These are phyloP conservation scores for Mercurialis annua DNA, from an alignment of 345 rosid species.

Conservation along the genomic window DNA sequence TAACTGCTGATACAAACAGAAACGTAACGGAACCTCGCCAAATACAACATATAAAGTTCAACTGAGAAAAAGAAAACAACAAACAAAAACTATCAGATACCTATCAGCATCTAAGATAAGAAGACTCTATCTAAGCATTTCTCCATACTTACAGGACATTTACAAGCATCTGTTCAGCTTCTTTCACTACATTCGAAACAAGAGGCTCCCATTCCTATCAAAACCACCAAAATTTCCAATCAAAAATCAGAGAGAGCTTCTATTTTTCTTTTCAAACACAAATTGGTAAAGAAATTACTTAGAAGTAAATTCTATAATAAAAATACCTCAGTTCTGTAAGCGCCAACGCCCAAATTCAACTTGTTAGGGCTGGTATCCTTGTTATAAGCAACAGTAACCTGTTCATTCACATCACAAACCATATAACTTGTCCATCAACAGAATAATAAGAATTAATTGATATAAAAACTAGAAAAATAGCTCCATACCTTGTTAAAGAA, in stretches of 20 bases:
- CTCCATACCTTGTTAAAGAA: no score
- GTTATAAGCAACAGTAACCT: constrained; percentile 98
- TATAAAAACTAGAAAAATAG: no score
- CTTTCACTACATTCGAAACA: constrained; percentile 70
- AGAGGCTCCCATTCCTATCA: constrained; percentile 77
- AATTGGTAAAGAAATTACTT: not conserved
- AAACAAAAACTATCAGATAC: not conserved
- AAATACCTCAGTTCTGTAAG: constrained; percentile 87
- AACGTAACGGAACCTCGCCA: not conserved
- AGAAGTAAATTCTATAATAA: not conserved
- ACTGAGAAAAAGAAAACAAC: not conserved
- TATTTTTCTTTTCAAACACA: not conserved
- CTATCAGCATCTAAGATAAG: constrained; percentile 27
- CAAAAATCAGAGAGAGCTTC: no score
- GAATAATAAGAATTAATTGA: no score
- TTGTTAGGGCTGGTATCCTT: constrained; percentile 84
- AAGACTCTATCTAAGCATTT: no score
- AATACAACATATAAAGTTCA: not conserved
- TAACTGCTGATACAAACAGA: not conserved
- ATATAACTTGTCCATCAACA: not conserved
- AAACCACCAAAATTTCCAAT: not conserved
- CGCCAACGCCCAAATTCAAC: constrained; percentile 93
- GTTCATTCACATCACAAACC: not conserved
- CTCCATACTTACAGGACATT: constrained; percentile 67
- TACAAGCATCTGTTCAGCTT: constrained; percentile 71